phyloP scores from a whole-genome alignment of 805 yeast species.

The Barnettozyma vustinii region DNA sequence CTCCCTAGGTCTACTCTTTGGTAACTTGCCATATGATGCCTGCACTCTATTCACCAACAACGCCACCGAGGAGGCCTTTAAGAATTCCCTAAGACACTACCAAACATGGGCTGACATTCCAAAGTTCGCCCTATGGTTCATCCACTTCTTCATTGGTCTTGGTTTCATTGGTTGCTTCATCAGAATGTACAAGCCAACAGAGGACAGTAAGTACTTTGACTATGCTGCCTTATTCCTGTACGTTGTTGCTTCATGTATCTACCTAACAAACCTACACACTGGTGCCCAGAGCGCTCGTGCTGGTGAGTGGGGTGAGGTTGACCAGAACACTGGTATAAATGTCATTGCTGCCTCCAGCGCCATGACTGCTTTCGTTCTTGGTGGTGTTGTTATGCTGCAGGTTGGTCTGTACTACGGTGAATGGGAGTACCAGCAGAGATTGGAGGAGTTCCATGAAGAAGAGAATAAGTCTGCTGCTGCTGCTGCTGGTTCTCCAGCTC shows the following conservation, averaged over 20 bases:
- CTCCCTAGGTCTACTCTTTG: constrained; percentile 70
- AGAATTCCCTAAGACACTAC: constrained; percentile 66
- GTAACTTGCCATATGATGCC: constrained; percentile 80
- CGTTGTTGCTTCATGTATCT: constrained; percentile 70
- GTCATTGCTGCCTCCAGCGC: constrained; percentile 88
- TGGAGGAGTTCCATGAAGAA: constrained; percentile 27
- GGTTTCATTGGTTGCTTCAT: constrained; percentile 71
- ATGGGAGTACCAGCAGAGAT: constrained; percentile 43
- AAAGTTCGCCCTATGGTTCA: constrained; percentile 45
- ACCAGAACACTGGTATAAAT: constrained; percentile 76
- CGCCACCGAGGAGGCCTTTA: constrained; percentile 49
- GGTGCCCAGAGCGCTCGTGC: constrained; percentile 66
- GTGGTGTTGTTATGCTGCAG: constrained; percentile 82
- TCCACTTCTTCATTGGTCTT: constrained; percentile 55
- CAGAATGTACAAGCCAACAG: constrained; percentile 82
- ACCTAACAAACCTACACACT: constrained; percentile 77
- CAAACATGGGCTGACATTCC: constrained; percentile 68
- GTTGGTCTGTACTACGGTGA: constrained; percentile 85
- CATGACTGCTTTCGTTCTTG: constrained; percentile 61
- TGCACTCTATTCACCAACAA: constrained; percentile 61
- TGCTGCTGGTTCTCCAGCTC: constrained; percentile 2
- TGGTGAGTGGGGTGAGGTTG: constrained; percentile 93
- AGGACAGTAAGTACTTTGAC: constrained; percentile 81
- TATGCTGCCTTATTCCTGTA: constrained; percentile 77
- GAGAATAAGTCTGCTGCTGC: constrained; percentile 10